phyloP scores from a whole-genome alignment of 768 basidiomycete genomes.

The Mycena galopus region DNA sequence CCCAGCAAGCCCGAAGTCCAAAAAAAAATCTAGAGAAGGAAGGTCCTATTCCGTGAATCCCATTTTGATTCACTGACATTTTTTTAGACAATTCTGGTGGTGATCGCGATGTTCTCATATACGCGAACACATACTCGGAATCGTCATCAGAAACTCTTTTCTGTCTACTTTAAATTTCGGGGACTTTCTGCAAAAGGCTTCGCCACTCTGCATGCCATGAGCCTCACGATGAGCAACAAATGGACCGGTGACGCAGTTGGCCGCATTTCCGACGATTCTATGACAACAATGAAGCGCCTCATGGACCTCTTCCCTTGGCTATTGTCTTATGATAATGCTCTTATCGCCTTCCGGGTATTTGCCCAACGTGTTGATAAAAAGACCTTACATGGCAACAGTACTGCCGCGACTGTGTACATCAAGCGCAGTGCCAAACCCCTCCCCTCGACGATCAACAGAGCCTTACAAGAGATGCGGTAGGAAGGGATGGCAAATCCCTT shows the following conservation, averaged over 20 bases:
- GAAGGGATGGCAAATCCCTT: slow-evolving; percentile 42
- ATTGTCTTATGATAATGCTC: slow-evolving; percentile 54
- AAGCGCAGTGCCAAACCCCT: slow-evolving; percentile 40
- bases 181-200: slow-evolving; percentile 40
- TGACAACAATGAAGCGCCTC: slow-evolving; percentile 39
- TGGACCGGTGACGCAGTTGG: slow-evolving; percentile 38
- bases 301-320: slow-evolving; percentile 47
- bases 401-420: slow-evolving; percentile 48
- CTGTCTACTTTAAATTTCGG: slow-evolving; percentile 42
- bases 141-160: slow-evolving; percentile 42
- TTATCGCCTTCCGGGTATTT: slow-evolving; percentile 51
- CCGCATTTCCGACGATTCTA: slow-evolving; percentile 42
- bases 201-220: slow-evolving; percentile 41
- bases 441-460: slow-evolving; percentile 30
- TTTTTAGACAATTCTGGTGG: not conserved
- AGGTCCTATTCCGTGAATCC: not conserved
- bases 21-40: slow-evolving; percentile 12
- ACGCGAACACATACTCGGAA: slow-evolving; percentile 11
- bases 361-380: slow-evolving; percentile 54
- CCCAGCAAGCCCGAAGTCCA: slow-evolving; percentile 7
- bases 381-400: slow-evolving; percentile 52
- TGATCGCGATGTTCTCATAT: slow-evolving; percentile 8
- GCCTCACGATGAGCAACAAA: slow-evolving; percentile 41
- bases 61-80: not conserved
- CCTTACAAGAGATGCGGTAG: slow-evolving; percentile 37